Base-by-base conservation (phyloP, 2,329 filamentous ascomycete genomes). In the Clonostachys sp. region DNA sequence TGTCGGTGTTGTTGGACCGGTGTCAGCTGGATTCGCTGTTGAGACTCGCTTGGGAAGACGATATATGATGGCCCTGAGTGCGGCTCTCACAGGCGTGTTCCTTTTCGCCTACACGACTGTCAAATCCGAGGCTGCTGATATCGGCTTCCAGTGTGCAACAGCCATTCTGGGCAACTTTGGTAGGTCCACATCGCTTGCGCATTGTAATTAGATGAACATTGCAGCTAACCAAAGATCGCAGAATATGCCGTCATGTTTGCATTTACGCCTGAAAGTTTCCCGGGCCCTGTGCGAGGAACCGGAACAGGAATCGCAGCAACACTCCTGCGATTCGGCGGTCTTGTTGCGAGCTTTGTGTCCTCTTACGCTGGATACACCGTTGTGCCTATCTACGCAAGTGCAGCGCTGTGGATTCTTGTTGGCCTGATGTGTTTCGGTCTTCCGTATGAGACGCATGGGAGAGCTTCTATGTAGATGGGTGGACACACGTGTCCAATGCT, bases 251-350 rank as follows among this genome's bases (percentile, higher is more conserved):
- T 55, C 24, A 52, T 57, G 57, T 71, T 63, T 47, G 67, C 65
- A 0, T 72, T 67, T 53, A 80, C 77, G 0, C 78, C 77, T 0
- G 77, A 81, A 52, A 74, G 74, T 6, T 80, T 80, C 61, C 76
- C 76, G 1, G 74, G 71, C 4, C 73, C 75, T 0, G 68, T 74
- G 45, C 66, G 77, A 7, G 77, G 77, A 18, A 78, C 77, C 0
- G 77, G 75, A 6, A 75, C 72, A 2, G 75, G 77, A 2, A 57
- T 68, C 5, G 68, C 70, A 0, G 69, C 71, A 1, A 67, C 66
- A 2, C 53, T 68, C 7, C 58, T 67, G 12, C 62, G 67, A 3
- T 38, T 66, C 7, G 64, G 64, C 46, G 69, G 71, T 1, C 56
- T 74, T 3, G 59, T 60, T 3, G 72, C 72, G 2, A 68, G 66